Evolutionary conservation across 768 basidiomycete species (phyloP).

Genomic region (Mycena metata): DNA sequence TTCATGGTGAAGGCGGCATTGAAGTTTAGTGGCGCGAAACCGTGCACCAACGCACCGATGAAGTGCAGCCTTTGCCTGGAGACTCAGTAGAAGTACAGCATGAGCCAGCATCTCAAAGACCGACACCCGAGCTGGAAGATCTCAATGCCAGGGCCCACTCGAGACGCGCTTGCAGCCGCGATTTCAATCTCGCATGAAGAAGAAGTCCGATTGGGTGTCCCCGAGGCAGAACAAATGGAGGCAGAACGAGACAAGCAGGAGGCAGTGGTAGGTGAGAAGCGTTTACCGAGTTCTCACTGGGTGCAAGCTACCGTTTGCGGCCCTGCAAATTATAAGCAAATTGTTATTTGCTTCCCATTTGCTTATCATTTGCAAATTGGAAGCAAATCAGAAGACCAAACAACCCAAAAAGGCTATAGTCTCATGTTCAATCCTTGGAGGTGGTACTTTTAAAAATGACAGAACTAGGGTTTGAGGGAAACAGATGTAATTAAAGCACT

Average conservation of each 20-base stretch:
- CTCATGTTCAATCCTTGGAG: too few species aligned
- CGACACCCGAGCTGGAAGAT: slow-evolving; percentile 9
- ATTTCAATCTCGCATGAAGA: not conserved
- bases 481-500: too few species aligned
- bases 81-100: slow-evolving; percentile 22
- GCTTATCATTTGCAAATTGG: too few species aligned
- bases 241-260: not conserved
- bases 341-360: too few species aligned
- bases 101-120: slow-evolving; percentile 7
- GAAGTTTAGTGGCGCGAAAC: slow-evolving; percentile 7
- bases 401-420: too few species aligned
- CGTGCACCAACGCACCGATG: slow-evolving; percentile 17
- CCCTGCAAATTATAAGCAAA: too few species aligned
- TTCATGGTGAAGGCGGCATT: slow-evolving; percentile 12
- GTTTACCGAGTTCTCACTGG: too few species aligned
- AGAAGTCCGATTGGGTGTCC: not conserved
- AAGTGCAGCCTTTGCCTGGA: slow-evolving; percentile 5
- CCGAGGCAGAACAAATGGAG: not conserved
- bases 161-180: not conserved
- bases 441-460: too few species aligned
- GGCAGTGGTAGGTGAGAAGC: not conserved
- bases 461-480: too few species aligned
- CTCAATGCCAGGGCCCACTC: not conserved
- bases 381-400: too few species aligned
- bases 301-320: too few species aligned